Conservation (phyloP, 345 rosid genomes). For the Brassica rapa region DNA sequence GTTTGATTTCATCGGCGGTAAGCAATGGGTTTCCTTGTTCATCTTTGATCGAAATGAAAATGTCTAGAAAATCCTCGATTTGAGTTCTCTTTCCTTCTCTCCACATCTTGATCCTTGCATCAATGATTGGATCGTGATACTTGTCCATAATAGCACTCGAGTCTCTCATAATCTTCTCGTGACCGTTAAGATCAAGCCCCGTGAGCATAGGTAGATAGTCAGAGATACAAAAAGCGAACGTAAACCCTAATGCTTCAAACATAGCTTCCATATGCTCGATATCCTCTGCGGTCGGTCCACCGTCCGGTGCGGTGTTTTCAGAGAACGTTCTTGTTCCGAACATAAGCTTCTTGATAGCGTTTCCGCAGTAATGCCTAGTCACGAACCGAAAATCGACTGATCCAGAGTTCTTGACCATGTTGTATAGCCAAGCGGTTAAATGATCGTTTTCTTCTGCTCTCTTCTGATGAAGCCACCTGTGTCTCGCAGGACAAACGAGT, state of each 20-base stretch:
- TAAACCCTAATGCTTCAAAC: constrained; percentile 38
- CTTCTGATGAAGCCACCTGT: constrained; percentile 43
- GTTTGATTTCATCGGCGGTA: constrained; percentile 45
- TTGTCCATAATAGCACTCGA: constrained; percentile 38
- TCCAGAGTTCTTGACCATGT: constrained; percentile 35
- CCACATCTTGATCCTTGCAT: constrained; percentile 44
- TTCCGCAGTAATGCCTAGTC: constrained; percentile 43
- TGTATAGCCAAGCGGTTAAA: constrained; percentile 42
- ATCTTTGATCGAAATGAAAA: constrained; percentile 41
- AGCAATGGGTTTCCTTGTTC: constrained; percentile 42
- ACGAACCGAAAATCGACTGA: constrained; percentile 42
- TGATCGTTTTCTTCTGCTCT: constrained; percentile 49
- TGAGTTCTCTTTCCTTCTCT: constrained; percentile 41
- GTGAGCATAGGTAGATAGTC: constrained; percentile 51
- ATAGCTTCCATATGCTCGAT: constrained; percentile 52
- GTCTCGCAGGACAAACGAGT: constrained; percentile 44
- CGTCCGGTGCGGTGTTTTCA: constrained; percentile 36
- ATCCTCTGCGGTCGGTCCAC: constrained; percentile 48
- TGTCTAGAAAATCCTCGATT: constrained; percentile 45
- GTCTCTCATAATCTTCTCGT: constrained; percentile 43
- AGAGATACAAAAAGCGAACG: constrained; percentile 50
- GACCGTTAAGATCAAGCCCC: constrained; percentile 46
- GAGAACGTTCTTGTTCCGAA: constrained; percentile 42
- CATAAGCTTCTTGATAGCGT: constrained; percentile 45
- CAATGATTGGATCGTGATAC: constrained; percentile 42